Evolutionary conservation across 345 rosid species (phyloP), one percentile per base, ranked within the genome.

Genomic region (Citrus glauca): DNA sequence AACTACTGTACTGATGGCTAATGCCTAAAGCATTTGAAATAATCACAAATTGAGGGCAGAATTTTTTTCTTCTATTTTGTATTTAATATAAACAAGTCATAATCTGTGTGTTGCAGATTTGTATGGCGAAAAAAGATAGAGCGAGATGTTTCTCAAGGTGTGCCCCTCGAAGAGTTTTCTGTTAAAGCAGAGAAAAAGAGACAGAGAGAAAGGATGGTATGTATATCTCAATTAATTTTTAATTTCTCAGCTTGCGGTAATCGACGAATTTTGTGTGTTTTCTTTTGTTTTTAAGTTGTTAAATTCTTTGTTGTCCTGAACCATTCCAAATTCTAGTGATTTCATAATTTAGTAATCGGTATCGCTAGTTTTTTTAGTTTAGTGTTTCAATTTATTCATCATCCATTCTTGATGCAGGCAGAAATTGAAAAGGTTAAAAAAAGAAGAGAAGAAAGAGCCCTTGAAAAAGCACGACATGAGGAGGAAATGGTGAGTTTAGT

Each of bases 61-160:
- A 33, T 3, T 13, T 60, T 37, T 30, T 20, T 48, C 63, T 13
- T 27, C 9, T 28, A 64, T 5, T 65, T 17, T 19, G 0, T 32
- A 30, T 14, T 71, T 40, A 62, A 42, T 38, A 30, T 60, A 64
- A 53, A 7, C 56, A 37, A 17, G 22, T 32, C 64, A 62, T 62
- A 37, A n/a, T 45, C 19, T 60, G 62, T 73, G 78, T 66, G 35
- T 56, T 88, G 79, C 88, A 96, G 98, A 78, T 92, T 94, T 87
- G 98, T 95, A 16, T 95, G 98, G 97, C 81, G 93, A 62, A 95
- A 95, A 88, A 94, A 94, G 86, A 95, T 95, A 69, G 98, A 92
- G 81, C 91, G 88, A 9, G 98, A 94, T 88, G 94, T 95, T 73
- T 2, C 86, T 48, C 90, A 86, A 42, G 97, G 98, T 38, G 92